Conservation (phyloP, 441 rosid genomes). For the Gossypium aridum region DNA sequence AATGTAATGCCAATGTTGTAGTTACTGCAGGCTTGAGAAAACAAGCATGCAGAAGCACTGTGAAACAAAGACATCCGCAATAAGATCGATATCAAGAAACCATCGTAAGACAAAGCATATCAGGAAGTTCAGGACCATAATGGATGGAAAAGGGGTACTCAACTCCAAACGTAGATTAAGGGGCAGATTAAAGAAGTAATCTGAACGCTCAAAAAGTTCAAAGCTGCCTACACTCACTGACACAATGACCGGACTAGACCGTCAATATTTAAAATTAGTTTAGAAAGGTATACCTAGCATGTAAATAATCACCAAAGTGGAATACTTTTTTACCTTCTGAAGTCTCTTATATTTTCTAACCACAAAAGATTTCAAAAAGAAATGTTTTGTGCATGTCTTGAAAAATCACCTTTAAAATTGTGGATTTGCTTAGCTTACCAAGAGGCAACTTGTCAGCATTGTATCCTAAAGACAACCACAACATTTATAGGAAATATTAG, state of each 20-base stretch:
- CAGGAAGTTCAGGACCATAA: not conserved
- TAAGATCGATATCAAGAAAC: not conserved
- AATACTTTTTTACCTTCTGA: not conserved
- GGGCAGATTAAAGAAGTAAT: not conserved
- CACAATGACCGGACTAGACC: not conserved
- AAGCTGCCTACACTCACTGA: not conserved
- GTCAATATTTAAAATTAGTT: not conserved
- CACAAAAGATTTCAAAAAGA: not conserved
- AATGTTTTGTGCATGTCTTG: not conserved
- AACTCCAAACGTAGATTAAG: not conserved
- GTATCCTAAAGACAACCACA: slow-evolving; percentile 47
- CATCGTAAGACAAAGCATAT: not conserved
- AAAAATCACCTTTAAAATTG: slow-evolving; percentile 56
- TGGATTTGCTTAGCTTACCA: slow-evolving; percentile 85
- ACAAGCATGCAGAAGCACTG: not conserved
- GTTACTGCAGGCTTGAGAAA: not conserved
- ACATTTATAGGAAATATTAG: not conserved
- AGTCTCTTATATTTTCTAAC: not conserved
- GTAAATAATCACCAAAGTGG: not conserved
- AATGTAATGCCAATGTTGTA: not conserved
- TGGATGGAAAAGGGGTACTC: not conserved
- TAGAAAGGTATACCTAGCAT: not conserved
- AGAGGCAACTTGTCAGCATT: slow-evolving; percentile 92
- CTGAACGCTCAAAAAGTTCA: not conserved
- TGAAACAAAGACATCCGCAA: not conserved